Percentiles rank a stretch among this genome's conserved stretches.
Evolutionary conservation across 306 rosid species (phyloP).

Genomic region (Acacia confusa): DNA sequence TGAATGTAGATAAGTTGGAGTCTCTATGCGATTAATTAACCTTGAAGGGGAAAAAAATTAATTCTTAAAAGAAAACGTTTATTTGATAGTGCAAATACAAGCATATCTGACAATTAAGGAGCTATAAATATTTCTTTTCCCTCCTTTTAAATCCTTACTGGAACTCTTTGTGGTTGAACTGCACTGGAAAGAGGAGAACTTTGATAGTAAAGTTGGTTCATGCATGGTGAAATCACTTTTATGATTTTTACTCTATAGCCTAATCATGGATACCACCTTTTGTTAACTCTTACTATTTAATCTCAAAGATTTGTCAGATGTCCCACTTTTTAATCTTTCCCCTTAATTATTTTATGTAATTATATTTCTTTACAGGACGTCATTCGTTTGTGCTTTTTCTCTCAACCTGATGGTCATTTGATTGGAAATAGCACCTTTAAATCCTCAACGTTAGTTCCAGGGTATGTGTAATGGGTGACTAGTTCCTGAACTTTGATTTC

Average conservation of each 20-base stretch:
- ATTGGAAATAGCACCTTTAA: constrained; percentile 78
- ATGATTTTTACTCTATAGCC: not conserved
- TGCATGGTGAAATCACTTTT: not conserved
- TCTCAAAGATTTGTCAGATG: not conserved
- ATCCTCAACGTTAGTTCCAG: constrained; percentile 77
- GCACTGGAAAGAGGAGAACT: not conserved
- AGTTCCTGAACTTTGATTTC: constrained; percentile 25
- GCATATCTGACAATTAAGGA: not conserved
- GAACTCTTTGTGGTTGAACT: not conserved
- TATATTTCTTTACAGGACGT: constrained; percentile 54
- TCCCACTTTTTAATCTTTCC: not conserved
- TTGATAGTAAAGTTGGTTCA: not conserved
- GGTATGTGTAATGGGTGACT: constrained; percentile 54
- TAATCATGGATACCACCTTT: not conserved
- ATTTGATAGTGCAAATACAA: not conserved
- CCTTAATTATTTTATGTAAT: constrained; percentile 17
- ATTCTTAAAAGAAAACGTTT: not conserved
- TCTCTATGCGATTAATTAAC: not conserved
- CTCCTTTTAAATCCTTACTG: not conserved
- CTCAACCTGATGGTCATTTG: constrained; percentile 94
- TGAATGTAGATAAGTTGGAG: constrained; percentile 22
- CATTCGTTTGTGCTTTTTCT: constrained; percentile 72
- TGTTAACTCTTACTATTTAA: not conserved
- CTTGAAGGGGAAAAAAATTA: not conserved
- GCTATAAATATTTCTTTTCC: not conserved